phyloP scores from a whole-genome alignment of 441 rosid species.

The Hypseocharis bilobata region DNA sequence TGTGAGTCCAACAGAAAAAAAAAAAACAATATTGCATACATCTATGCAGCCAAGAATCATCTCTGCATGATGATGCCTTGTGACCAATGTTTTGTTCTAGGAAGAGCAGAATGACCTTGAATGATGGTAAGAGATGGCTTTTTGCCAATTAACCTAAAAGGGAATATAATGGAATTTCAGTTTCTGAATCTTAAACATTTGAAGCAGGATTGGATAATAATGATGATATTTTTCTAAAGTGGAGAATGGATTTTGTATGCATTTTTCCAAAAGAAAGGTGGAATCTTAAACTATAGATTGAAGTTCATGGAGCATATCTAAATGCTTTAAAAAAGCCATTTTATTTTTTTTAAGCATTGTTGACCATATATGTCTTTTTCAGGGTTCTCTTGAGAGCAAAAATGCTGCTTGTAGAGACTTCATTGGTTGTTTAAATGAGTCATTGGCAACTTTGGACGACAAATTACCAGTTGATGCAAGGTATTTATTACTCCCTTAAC shows the following conservation, averaged over 20 bases:
- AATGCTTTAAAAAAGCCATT: conserved; percentile 6
- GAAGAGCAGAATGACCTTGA: not conserved
- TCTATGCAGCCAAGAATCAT: not conserved
- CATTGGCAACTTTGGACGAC: conserved; percentile 57
- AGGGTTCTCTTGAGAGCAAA: conserved; percentile 65
- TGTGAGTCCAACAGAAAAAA: not conserved
- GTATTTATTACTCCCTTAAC: conserved; percentile 25
- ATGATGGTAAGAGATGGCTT: not conserved
- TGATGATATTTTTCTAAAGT: conserved; percentile 2
- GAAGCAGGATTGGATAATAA: conserved; percentile 4
- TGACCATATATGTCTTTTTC: conserved; percentile 26
- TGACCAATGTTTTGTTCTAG: not conserved
- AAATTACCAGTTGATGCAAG: conserved; percentile 62
- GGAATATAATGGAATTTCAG: not conserved
- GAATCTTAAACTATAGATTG: conserved; percentile 1
- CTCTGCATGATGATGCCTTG: not conserved
- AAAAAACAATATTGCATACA: not conserved
- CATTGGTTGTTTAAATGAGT: conserved; percentile 50
- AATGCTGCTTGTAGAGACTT: conserved; percentile 54
- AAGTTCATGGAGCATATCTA: not conserved
- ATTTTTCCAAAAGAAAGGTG: not conserved
- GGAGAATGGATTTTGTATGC: not conserved
- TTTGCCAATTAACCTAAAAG: not conserved
- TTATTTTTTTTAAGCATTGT: conserved; percentile 12
- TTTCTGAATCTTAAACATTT: not conserved